These are phyloP conservation scores for Globisporangium mamillatum DNA, from an alignment of 352 stramenopile species.

Conservation along the genomic window DNA sequence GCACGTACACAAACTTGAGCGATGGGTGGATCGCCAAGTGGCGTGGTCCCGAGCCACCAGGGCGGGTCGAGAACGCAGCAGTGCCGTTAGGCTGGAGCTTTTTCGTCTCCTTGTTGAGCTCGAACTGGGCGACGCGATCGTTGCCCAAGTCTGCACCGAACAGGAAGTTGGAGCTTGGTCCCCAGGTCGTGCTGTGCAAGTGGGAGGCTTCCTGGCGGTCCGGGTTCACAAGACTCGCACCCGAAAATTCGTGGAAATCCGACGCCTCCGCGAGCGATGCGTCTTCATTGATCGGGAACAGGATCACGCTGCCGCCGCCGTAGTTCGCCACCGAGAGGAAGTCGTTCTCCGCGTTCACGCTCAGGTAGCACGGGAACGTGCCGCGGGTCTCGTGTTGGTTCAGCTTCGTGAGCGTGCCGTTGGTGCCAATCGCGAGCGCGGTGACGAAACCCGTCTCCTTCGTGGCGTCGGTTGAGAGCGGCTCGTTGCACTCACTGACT, in stretches of 20 bases:
- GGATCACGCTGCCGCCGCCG: constrained; percentile 50
- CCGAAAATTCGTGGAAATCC: constrained; percentile 46
- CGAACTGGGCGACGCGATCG: constrained; percentile 63
- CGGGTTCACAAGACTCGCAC: constrained; percentile 41
- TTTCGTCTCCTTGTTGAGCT: constrained; percentile 33
- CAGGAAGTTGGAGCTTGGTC: constrained; percentile 29
- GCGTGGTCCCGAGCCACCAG: constrained; percentile 55
- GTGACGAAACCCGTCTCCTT: constrained; percentile 56
- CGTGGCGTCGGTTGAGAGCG: constrained; percentile 22
- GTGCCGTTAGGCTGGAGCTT: constrained; percentile 37
- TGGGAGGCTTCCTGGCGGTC: constrained; percentile 75
- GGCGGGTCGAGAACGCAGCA: constrained; percentile 38
- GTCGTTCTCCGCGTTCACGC: constrained; percentile 37
- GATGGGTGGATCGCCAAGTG: constrained; percentile 70
- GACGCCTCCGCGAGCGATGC: constrained; percentile 43
- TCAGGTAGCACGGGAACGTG: constrained; percentile 60
- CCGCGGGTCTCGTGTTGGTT: constrained; percentile 56
- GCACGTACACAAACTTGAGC: constrained; percentile 57
- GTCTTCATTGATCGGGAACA: constrained; percentile 57
- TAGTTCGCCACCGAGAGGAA: constrained; percentile 80
- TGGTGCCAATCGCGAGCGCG: constrained; percentile 43
- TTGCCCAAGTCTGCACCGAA: constrained; percentile 68
- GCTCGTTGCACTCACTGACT: constrained; percentile 68
- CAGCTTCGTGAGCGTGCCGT: constrained; percentile 39
- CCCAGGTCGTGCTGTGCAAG: constrained; percentile 76